phyloP scores from a whole-genome alignment of 768 basidiomycete species.

The Phallus indusiatus region DNA sequence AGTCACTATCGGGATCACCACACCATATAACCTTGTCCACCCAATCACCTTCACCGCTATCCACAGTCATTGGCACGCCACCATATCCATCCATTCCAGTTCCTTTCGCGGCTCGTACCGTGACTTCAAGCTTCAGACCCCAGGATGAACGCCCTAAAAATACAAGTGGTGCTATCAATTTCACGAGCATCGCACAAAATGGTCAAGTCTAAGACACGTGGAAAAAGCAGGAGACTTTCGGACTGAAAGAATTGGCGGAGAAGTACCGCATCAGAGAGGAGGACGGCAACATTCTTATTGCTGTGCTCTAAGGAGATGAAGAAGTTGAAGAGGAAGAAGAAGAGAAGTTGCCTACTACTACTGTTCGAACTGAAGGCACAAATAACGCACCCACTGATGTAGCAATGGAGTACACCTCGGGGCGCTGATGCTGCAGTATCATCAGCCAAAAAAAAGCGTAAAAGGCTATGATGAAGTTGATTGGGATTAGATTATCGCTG shows the following conservation, averaged over 20 bases:
- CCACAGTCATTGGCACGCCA: slow-evolving; percentile 10
- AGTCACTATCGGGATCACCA: slow-evolving; percentile 22
- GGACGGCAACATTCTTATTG: neutral
- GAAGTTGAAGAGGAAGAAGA: slow-evolving; percentile 14
- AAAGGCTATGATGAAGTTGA: slow-evolving; percentile 49
- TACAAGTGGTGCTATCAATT: slow-evolving; percentile 9
- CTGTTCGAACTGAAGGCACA: neutral
- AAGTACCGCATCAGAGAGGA: slow-evolving; percentile 21
- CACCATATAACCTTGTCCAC: slow-evolving; percentile 22
- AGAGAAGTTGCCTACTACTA: neutral
- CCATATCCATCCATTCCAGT: slow-evolving; percentile 12
- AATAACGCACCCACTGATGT: neutral
- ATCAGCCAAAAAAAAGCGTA: slow-evolving; percentile 11
- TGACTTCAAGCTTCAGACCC: slow-evolving; percentile 14
- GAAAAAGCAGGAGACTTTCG: slow-evolving; percentile 70
- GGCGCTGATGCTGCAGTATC: neutral
- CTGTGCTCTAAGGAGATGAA: slow-evolving; percentile 30
- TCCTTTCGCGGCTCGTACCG: slow-evolving; percentile 9
- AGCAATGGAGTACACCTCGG: neutral
- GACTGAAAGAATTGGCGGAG: slow-evolving; percentile 58
- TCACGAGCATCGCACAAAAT: slow-evolving; percentile 16
- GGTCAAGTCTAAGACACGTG: slow-evolving; percentile 56
- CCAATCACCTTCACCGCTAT: slow-evolving; percentile 1
- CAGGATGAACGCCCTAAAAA: slow-evolving; percentile 17
- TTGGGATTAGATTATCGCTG: slow-evolving; percentile 69